Evolutionary conservation across 2,329 filamentous ascomycete genomes (phyloP), one percentile per base, ranked within the genome.

Genomic region (Biscogniauxia mediterranea): DNA sequence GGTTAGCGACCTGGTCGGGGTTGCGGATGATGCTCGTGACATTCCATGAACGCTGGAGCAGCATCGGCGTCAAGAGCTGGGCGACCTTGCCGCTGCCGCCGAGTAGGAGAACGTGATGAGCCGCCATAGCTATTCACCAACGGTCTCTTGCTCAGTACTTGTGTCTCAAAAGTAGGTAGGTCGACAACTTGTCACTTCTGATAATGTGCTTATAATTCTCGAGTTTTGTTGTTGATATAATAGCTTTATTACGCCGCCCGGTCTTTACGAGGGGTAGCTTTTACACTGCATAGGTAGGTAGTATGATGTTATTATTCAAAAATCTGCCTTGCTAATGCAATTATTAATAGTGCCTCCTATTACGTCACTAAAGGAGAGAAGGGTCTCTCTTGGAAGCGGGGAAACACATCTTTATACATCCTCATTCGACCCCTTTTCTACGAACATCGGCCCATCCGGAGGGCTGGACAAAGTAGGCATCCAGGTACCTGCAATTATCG

Each of bases 1-100:
- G 87, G 57, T 86, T 79, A 3, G 79, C 72, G 52, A 84, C 82
- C 67, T 95, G 91, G 0, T 87, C 85, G n/a, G 85, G 79, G 65
- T 87, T 85, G 69, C 92, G 89, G 74, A 96, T 89, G 63, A 95
- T 80, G 73, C 88, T 91, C 62, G 89, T 93, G 58, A 96, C 89
- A 66, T 85, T 85, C 89, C 91, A 94, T 38, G 85, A 85, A 66
- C 88, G 86, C 56, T 86, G 81, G 51, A 95, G 85, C 7, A 96
- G 86, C 61, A 93, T 82, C 1, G 89, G 90, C 8, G 91, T 95
- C 49, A 95, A 83, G 52, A 89, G 78, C 61, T 91, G 85, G 66
- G 91, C 85, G 62, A 95, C 77, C 74, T 93, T 92, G 78, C 92
- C 92, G 78, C 93, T 91, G 70, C 91, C 92, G 70, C 91, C 91